These are phyloP conservation scores for Phanerodontia chrysosporium DNA, from an alignment of 768 basidiomycete species.

Conservation along the genomic window DNA sequence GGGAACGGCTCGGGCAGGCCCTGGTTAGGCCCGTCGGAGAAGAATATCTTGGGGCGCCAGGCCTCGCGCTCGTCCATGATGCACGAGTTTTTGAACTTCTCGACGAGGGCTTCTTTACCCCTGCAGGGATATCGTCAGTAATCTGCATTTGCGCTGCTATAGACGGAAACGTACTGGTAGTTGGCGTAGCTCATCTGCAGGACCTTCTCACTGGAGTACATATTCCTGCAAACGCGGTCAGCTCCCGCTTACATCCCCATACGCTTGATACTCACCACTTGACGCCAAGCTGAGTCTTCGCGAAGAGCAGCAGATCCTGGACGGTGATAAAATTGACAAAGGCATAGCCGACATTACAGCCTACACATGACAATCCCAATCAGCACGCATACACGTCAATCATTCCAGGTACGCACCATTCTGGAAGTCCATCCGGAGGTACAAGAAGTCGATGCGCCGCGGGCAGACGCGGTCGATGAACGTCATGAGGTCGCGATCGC, in stretches of 20 bases:
- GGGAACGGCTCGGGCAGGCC: conserved; percentile 82
- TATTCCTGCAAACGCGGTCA: conserved; percentile 53
- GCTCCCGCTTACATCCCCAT: background rate
- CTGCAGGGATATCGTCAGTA: conserved; percentile 30
- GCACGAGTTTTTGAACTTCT: conserved; percentile 88
- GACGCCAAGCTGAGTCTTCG: conserved; percentile 66
- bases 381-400: background rate
- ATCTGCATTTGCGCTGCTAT: too few species aligned
- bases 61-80: conserved; percentile 85
- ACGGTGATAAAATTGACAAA: conserved; percentile 89
- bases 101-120: conserved; percentile 86
- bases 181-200: conserved; percentile 91
- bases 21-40: conserved; percentile 67
- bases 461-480: conserved; percentile 72
- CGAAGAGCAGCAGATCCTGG: conserved; percentile 71
- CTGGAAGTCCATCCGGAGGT: conserved; percentile 81
- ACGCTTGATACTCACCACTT: conserved; percentile 59
- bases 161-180: conserved; percentile 64
- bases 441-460: conserved; percentile 81
- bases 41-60: conserved; percentile 85
- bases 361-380: conserved; percentile 28
- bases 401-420: conserved; percentile 47
- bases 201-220: conserved; percentile 89
- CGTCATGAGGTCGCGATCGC: conserved; percentile 60
- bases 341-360: conserved; percentile 77